Base-by-base conservation (phyloP, 2,329 filamentous ascomycete species). In the Gremmenia infestans region DNA sequence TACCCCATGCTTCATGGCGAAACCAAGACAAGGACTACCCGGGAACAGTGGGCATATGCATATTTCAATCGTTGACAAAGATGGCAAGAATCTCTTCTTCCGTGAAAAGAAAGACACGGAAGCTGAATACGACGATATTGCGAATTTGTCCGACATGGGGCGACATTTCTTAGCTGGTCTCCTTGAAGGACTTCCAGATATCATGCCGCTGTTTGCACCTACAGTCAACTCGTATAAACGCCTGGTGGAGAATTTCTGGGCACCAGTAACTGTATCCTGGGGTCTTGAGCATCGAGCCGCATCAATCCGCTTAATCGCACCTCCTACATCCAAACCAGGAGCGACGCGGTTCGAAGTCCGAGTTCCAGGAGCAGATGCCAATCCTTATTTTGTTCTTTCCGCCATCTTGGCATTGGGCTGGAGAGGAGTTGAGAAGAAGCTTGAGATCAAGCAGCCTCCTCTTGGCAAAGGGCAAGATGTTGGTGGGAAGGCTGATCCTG, bases 141-240 rank as follows among this genome's bases (percentile, higher is more conserved):
- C 82, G 35, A 76, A 88, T 64, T 80, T 99, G 5, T 96, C 91
- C 4, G 92, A 97, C 65, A 73, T 96, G 15, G 94, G 94, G 2
- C 84, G 93, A 11, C 88, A 97, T 64, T 99, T 99, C 75, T 82
- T 99, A 0, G 94, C 94, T 0, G 94, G 94, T 7, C 73, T 99
- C 1, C 80, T 99, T 0, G 87, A 90, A 23, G 94, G 93, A 14
- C 80, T 99, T 4, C 91, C 94, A 2, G 91, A 97, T 68, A 84
- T 97, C 63, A 99, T 99, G 94, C 94, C 94, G 0, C 78, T 97
- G 56, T 79, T 99, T 12, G 94, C 93, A 0, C 94, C 94, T 0
- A 99, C 91, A 1, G 83, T 99, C 68, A 99, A 99, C 79, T 96
- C 90, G 59, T 99, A 99, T 79, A 99, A 99, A 76, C 87, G 94